phyloP scores from a whole-genome alignment of 306 rosid species.

The Pyrus communis region DNA sequence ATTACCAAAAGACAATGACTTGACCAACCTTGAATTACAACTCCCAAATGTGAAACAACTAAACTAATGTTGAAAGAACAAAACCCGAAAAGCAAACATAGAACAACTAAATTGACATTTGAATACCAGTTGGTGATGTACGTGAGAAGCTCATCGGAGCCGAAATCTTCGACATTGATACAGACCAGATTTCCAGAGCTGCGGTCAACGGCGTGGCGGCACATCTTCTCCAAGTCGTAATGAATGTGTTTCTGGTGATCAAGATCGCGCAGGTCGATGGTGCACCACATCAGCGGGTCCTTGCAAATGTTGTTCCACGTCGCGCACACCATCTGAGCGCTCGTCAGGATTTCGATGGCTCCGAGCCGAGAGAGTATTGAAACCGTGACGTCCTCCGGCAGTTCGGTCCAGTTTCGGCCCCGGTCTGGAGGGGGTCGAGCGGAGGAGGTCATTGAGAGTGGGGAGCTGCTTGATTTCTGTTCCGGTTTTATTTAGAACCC shows the following conservation, averaged over 20 bases:
- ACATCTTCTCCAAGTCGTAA: conserved; percentile 15
- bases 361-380: conserved; percentile 38
- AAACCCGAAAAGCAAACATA: too few relatives aligned
- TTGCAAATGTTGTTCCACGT: conserved; percentile 40
- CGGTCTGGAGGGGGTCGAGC: background rate
- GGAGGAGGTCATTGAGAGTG: background rate
- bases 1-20: background rate
- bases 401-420: conserved; percentile 32
- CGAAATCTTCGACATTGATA: conserved; percentile 36
- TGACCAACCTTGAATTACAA: too few relatives aligned
- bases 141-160: conserved; percentile 35
- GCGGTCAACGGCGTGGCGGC: conserved; percentile 41
- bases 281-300: conserved; percentile 48
- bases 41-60: background rate
- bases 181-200: conserved; percentile 41
- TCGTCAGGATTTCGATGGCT: conserved; percentile 28
- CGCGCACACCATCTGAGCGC: conserved; percentile 39
- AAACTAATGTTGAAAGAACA: too few relatives aligned
- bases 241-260: background rate
- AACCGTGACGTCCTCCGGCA: conserved; percentile 34
- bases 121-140: conserved; percentile 34
- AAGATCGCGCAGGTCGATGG: conserved; percentile 26
- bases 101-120: too few relatives aligned
- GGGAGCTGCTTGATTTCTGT: background rate
- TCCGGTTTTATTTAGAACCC: too few relatives aligned